phyloP scores from a whole-genome alignment of 148 eudicot genomes.

The Heliosperma pusillum region DNA sequence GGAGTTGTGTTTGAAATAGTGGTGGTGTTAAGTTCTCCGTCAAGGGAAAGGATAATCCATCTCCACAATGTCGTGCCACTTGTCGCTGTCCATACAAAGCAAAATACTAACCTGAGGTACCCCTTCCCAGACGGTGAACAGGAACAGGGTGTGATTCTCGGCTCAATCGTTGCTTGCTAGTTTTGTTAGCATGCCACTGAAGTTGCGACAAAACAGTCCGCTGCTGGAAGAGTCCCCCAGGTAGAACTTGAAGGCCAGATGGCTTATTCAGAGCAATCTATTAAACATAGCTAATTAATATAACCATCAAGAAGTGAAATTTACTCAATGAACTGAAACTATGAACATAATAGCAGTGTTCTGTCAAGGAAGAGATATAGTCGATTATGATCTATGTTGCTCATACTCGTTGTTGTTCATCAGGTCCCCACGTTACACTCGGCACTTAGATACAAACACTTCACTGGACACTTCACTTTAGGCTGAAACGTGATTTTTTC shows the following conservation, averaged over 20 bases:
- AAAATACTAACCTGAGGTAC: slow-evolving; percentile 75
- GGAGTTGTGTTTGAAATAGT: background rate
- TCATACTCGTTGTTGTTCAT: background rate
- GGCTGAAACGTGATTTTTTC: background rate
- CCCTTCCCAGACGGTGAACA: slow-evolving; percentile 96
- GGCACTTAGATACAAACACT: background rate
- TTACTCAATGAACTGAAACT: background rate
- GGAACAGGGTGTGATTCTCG: slow-evolving; percentile 67
- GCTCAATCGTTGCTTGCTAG: slow-evolving; percentile 28
- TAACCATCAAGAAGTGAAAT: slow-evolving; percentile 2
- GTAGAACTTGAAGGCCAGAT: slow-evolving; percentile 83
- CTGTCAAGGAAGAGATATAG: background rate
- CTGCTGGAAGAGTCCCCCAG: slow-evolving; percentile 96
- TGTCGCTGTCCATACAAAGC: background rate
- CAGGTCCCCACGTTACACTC: background rate
- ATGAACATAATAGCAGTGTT: background rate
- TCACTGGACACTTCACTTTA: background rate
- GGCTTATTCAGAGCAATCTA: slow-evolving; percentile 88
- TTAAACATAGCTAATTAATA: background rate
- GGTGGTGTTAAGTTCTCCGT: background rate
- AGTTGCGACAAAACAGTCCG: slow-evolving; percentile 90
- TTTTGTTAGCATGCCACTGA: slow-evolving; percentile 50
- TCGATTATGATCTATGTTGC: background rate
- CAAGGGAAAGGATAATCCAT: background rate
- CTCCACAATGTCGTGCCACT: background rate